Conservation (phyloP, 805 yeast species). For the Cyberlindnera subsufficiens region DNA sequence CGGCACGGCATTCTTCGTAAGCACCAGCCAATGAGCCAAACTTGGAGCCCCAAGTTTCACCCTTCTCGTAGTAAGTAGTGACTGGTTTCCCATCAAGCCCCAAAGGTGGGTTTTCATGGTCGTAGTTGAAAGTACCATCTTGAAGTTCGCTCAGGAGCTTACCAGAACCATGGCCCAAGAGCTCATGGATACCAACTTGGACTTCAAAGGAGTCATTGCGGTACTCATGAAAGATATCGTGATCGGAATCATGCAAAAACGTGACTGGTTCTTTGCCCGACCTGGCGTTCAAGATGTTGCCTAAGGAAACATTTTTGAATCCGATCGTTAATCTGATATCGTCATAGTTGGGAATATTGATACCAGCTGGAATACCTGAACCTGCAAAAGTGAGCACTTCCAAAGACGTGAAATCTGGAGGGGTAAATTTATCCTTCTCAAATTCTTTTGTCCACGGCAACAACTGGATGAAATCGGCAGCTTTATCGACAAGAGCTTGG, state of each 20-base stretch:
- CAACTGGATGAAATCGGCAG: conserved; percentile 53
- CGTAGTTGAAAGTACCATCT: conserved; percentile 68
- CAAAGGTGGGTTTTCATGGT: conserved; percentile 53
- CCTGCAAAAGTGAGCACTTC: conserved; percentile 89
- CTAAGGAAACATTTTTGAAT: conserved; percentile 84
- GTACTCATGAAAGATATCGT: conserved; percentile 58
- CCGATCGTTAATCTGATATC: conserved; percentile 81
- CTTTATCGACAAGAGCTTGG: conserved; percentile 59
- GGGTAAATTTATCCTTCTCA: conserved; percentile 82
- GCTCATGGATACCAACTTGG: conserved; percentile 90
- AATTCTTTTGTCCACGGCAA: conserved; percentile 75
- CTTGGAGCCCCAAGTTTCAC: conserved; percentile 87
- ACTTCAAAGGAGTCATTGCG: conserved; percentile 84
- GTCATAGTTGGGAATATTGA: conserved; percentile 88
- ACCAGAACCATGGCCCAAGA: conserved; percentile 90
- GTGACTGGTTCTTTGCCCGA: conserved; percentile 65
- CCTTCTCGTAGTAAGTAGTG: conserved; percentile 64
- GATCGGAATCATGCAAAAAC: conserved; percentile 50
- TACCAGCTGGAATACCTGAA: conserved; percentile 89
- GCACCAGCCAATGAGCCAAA: conserved; percentile 82
- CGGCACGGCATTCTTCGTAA: conserved; percentile 92
- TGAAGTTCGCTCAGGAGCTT: conserved; percentile 59
- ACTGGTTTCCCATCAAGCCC: conserved; percentile 59
- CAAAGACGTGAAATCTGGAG: conserved; percentile 88
- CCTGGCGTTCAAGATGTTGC: conserved; percentile 75